Evolutionary conservation across 2,329 filamentous ascomycete genomes (phyloP).

Genomic region (Apiospora malaysiana): DNA sequence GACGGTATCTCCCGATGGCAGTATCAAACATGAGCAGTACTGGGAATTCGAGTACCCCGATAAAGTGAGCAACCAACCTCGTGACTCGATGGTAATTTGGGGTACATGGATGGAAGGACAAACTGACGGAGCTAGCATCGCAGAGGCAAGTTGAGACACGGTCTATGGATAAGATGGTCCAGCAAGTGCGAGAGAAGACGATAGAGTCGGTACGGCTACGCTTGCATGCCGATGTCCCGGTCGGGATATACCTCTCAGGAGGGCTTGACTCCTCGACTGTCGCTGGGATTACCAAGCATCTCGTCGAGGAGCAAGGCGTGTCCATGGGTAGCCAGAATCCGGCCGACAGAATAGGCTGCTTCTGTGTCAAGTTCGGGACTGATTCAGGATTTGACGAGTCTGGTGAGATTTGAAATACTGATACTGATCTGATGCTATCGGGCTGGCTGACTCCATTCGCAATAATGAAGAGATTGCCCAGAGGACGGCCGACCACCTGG

Average conservation of each 20-base stretch:
- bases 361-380: conserved; percentile 59
- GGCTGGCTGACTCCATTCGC: too few relatives aligned
- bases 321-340: conserved; percentile 50
- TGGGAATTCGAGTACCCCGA: conserved; percentile 60
- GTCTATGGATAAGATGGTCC: conserved; percentile 56
- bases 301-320: conserved; percentile 53
- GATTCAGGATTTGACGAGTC: conserved; percentile 57
- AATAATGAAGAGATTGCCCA: conserved; percentile 28
- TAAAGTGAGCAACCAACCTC: conserved; percentile 45
- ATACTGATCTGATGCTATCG: too few relatives aligned
- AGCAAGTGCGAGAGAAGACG: conserved; percentile 53
- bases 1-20: conserved; percentile 46
- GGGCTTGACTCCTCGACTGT: conserved; percentile 64
- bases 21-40: conserved; percentile 41
- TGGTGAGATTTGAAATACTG: too few relatives aligned
- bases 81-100: too few relatives aligned
- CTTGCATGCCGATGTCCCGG: conserved; percentile 61
- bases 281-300: conserved; percentile 60
- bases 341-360: conserved; percentile 42
- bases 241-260: conserved; percentile 62
- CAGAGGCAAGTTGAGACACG: conserved; percentile 45
- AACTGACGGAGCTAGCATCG: conserved; percentile 25
- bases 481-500: conserved; percentile 51
- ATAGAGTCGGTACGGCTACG: conserved; percentile 59
- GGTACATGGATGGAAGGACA: background rate